These are phyloP conservation scores for Rhizopogon salebrosus DNA, from an alignment of 768 basidiomycete genomes.

Conservation along the genomic window DNA sequence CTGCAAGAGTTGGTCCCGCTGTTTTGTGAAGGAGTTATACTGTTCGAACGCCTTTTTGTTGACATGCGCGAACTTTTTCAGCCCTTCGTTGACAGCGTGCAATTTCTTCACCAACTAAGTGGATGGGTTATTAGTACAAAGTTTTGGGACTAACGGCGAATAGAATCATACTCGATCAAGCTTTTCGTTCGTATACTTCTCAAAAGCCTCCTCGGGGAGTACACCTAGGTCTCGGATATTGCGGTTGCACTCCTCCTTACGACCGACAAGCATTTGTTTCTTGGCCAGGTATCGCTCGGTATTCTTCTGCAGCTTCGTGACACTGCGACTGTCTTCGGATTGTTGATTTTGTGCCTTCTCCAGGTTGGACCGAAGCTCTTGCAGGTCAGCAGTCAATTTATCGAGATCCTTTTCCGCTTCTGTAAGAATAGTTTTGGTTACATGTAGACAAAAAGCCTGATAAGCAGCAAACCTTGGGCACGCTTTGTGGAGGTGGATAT, in stretches of 20 bases:
- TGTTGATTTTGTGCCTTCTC: conserved; percentile 82
- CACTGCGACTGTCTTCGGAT: conserved; percentile 77
- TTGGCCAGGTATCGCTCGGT: conserved; percentile 94
- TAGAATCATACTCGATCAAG: conserved; percentile 71
- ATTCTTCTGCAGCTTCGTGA: conserved; percentile 91
- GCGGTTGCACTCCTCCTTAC: conserved; percentile 92
- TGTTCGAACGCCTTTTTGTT: conserved; percentile 99
- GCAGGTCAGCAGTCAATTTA: conserved; percentile 52
- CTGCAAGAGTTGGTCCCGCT: conserved; percentile 83
- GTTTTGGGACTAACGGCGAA: not conserved
- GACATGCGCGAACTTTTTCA: conserved; percentile 97
- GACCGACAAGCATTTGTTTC: conserved; percentile 72
- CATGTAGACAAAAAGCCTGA: not conserved
- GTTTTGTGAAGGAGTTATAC: conserved; percentile 96
- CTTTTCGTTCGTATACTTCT: conserved; percentile 86
- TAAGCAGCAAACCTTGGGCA: conserved; percentile 43
- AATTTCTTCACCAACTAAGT: conserved; percentile 85
- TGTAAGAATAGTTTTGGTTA: conserved; percentile 18
- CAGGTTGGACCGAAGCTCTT: conserved; percentile 57
- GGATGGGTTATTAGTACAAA: not conserved
- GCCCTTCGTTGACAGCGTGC: conserved; percentile 85
- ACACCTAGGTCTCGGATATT: conserved; percentile 96
- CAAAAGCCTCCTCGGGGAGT: conserved; percentile 93
- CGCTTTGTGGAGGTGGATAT: conserved; percentile 62
- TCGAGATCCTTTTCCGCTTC: conserved; percentile 75